Conservation (phyloP, 345 rosid genomes). For the Salix udensis region DNA sequence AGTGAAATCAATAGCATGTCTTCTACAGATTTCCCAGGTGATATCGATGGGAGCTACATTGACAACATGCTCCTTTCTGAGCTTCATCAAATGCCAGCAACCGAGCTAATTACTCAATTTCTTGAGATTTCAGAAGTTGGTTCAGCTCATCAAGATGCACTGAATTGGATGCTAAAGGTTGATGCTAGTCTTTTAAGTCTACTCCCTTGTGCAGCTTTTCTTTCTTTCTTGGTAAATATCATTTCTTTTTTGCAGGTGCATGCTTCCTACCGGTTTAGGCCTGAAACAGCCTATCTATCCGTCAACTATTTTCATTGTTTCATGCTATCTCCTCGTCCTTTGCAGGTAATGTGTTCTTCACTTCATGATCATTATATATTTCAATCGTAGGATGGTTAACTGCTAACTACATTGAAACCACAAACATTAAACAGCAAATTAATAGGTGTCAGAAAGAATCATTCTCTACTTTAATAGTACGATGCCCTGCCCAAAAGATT, state of each 20-base stretch:
- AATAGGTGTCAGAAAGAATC: background rate
- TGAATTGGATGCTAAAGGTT: slow-evolving; percentile 41
- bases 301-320: slow-evolving; percentile 41
- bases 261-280: slow-evolving; percentile 24
- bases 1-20: background rate
- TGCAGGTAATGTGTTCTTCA: slow-evolving; percentile 14
- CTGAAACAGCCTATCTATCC: slow-evolving; percentile 31
- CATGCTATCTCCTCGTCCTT: slow-evolving; percentile 20
- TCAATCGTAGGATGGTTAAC: too few species aligned
- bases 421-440: too few species aligned
- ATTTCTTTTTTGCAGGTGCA: slow-evolving; percentile 21
- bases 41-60: slow-evolving; percentile 19
- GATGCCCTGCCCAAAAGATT: too few species aligned
- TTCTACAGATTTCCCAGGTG: background rate
- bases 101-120: background rate
- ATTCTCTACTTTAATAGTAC: background rate
- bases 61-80: slow-evolving; percentile 24
- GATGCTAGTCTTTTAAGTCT: background rate
- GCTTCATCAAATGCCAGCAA: slow-evolving; percentile 25
- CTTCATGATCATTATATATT: too few species aligned
- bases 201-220: too few species aligned
- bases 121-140: slow-evolving; percentile 12
- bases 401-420: too few species aligned
- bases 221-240: background rate
- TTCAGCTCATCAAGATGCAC: slow-evolving; percentile 27